phyloP scores from a whole-genome alignment of 805 yeast species.

The Cyberlindnera bimundalis region DNA sequence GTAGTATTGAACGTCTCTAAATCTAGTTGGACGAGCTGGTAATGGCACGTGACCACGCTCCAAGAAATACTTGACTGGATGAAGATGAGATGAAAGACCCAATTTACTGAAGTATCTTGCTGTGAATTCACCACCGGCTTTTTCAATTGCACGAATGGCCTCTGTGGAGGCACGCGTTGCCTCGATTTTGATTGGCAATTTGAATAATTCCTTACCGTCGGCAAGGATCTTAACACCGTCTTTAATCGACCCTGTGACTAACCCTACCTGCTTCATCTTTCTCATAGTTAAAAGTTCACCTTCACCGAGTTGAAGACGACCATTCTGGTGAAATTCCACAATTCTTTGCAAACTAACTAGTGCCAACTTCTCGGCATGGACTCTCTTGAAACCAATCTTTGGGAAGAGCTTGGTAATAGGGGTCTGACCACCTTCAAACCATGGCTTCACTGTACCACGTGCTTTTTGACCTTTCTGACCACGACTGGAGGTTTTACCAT shows the following conservation, averaged over 20 bases:
- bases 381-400: conserved; percentile 80
- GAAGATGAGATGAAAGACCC: conserved; percentile 69
- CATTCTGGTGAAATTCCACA: conserved; percentile 64
- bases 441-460: conserved; percentile 80
- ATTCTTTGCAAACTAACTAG: conserved; percentile 62
- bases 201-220: conserved; percentile 47
- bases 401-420: conserved; percentile 82
- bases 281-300: conserved; percentile 71
- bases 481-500: conserved; percentile 93
- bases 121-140: conserved; percentile 67
- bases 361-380: conserved; percentile 47
- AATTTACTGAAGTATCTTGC: conserved; percentile 67
- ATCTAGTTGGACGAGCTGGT: conserved; percentile 79
- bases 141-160: conserved; percentile 73
- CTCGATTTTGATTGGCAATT: conserved; percentile 70
- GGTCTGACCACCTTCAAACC: conserved; percentile 99
- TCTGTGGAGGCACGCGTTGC: conserved; percentile 75
- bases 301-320: conserved; percentile 54
- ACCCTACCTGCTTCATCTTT: conserved; percentile 70
- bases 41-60: conserved; percentile 80
- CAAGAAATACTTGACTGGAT: conserved; percentile 65
- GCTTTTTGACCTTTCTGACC: conserved; percentile 99
- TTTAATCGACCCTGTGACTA: conserved; percentile 64
- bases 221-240: conserved; percentile 85
- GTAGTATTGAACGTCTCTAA: conserved; percentile 78